Evolutionary conservation across 768 basidiomycete species (phyloP).

Genomic region (Stropharia rugosoannulata): DNA sequence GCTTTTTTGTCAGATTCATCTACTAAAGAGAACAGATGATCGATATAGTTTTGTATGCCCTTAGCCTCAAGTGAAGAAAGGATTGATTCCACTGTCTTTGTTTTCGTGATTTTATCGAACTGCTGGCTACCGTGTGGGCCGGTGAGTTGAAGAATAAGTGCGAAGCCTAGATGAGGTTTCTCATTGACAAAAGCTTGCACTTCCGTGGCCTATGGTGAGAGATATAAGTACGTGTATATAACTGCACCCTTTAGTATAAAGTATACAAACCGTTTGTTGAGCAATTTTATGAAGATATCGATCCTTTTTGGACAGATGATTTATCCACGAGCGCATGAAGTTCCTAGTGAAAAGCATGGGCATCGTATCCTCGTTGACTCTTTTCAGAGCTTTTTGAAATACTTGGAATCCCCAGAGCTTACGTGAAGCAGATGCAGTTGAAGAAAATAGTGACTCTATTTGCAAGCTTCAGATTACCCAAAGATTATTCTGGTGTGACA

Average conservation of each 20-base stretch:
- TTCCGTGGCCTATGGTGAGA: conserved; percentile 55
- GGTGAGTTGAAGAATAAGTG: conserved; percentile 82
- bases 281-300: conserved; percentile 90
- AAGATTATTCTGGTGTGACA: not conserved
- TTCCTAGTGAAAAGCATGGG: conserved; percentile 92
- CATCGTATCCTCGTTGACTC: conserved; percentile 61
- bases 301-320: conserved; percentile 87
- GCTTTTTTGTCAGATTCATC: conserved; percentile 43
- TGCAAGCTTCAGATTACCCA: conserved; percentile 5
- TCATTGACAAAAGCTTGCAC: conserved; percentile 74
- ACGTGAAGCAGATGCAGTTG: conserved; percentile 80
- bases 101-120: conserved; percentile 90
- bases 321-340: conserved; percentile 96
- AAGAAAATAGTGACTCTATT: conserved; percentile 83
- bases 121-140: conserved; percentile 81
- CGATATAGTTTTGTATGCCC: conserved; percentile 77
- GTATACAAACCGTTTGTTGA: conserved; percentile 63
- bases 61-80: conserved; percentile 68
- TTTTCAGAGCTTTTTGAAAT: conserved; percentile 76
- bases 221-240: not conserved
- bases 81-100: conserved; percentile 88
- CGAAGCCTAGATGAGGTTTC: conserved; percentile 80
- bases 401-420: conserved; percentile 98
- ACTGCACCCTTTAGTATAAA: not conserved
- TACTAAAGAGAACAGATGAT: conserved; percentile 64